phyloP scores from a whole-genome alignment of 345 rosid genomes.

The Odontarrhena argentea region DNA sequence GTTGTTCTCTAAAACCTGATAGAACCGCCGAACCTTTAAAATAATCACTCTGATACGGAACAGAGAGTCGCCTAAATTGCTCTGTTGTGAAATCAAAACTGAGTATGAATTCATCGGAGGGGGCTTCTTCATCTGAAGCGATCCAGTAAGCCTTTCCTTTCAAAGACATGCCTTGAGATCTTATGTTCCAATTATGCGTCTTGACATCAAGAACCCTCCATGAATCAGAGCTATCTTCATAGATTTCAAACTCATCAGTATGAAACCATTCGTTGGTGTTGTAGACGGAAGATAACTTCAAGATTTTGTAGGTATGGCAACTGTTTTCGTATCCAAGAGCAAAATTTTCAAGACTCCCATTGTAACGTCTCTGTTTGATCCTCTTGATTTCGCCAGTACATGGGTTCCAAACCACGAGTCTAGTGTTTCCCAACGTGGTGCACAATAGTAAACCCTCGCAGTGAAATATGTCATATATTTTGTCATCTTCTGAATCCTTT shows the following conservation, averaged over 20 bases:
- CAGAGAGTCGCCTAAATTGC: constrained; percentile 1
- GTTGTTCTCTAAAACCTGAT: neutral
- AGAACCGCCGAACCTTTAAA: neutral
- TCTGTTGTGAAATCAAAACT: neutral
- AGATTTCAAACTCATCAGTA: neutral
- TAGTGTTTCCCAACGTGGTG: neutral
- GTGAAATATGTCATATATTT: neutral
- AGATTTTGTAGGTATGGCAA: neutral
- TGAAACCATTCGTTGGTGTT: too few species aligned
- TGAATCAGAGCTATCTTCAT: neutral
- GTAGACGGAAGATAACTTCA: neutral
- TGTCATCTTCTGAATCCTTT: too few species aligned
- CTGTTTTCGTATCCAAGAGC: neutral
- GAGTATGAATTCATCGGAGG: neutral
- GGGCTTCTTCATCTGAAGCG: neutral
- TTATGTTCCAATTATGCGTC: too few species aligned
- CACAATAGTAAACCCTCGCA: constrained; percentile 3
- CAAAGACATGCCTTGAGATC: neutral
- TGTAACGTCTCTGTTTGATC: neutral
- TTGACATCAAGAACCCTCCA: constrained; percentile 6
- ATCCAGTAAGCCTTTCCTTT: constrained; percentile 6
- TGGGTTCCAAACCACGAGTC: neutral
- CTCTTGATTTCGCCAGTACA: neutral
- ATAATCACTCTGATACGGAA: neutral
- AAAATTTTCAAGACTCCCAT: neutral